Base-by-base conservation (phyloP, 306 rosid species). In the Quercus berberidifolia region DNA sequence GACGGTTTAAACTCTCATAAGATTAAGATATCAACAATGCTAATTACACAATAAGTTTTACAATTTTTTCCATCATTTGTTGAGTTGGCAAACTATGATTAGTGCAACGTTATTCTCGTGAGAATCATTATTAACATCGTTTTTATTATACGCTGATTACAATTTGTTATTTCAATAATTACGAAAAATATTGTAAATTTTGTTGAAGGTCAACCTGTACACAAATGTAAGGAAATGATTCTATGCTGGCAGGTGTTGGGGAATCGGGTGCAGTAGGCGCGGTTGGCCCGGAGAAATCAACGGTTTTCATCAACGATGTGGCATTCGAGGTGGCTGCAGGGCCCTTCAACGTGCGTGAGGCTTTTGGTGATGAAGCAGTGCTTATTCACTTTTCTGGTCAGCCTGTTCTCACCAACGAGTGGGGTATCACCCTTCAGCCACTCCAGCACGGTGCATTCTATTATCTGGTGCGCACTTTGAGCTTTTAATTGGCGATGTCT, bases 301-400 rank as follows among this genome's bases (percentile, higher is more conserved):
- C 89, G 83, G 98, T 92, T 80, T 87, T 95, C 89, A 92, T 95
- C 41, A 95, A 95, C 81, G 98, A 91, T 76, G 91, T 92, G 69
- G 96, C 91, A 3, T 91, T 91, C 59, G 99, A 95, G 84, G 96
- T 95, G 55, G 81, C 81, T 0, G 77, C 79, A 67, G 94, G 97
- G 12, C 94, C 92, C 5, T 89, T 95, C 86, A 91, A 90, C 81
- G 87, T 95, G 63, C 86, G 97, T 1, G 97, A 86, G 83, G 97
- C 99, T 15, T 92, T 95, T 80, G 99, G 98, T 13, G 92, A 85
- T 43, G 97, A 85, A 10, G 94, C 85, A 31, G 93, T 91, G 13
- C 94, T 95, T 46, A 79, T 95, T 70, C 91, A 95, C 84, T 84
- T 91, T 15, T 81, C 88, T 73, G 98, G 98, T 74, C 99, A 89